Base-by-base conservation (phyloP, 345 rosid species). In the Pistacia atlantica region DNA sequence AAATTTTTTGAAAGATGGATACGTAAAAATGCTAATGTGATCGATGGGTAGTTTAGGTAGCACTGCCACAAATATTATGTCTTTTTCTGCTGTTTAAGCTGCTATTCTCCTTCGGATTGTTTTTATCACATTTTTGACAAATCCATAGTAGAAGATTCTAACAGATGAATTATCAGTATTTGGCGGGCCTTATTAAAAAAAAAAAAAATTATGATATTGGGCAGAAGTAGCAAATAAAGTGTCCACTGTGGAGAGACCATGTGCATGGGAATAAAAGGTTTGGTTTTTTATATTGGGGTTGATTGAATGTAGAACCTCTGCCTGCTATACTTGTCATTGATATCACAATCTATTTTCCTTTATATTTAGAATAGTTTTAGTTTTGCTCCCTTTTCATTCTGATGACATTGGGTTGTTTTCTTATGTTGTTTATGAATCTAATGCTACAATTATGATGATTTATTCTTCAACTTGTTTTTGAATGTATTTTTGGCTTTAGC, bases 401-500 rank as follows among this genome's bases (percentile, higher is more conserved):
- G 52, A 38, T 71, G 69, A 70, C 25, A 11, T 58, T 37, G 6
- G 8, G 14, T 35, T 8, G 13, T 38, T 11, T 54, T 69, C 42
- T 60, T 35, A 65, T 11, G n/a, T 52, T 79, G 11, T 8, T 37
- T 35, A 10, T 55, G 58, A 14, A 58, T 17, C 31, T 67, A 16
- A 74, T 73, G 48, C 10, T 69, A 57, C 11, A 13, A 75, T 51
- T 73, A 55, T 76, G 52, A 83, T 65, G 63, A 45, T 55, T 37
- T 61, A 13, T 69, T 13, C 57, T 79, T 38, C 49, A 35, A 80
- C 72, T 77, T 63, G 8, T 78, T 69, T 69, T 20, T 18, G 20
- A 8, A n/a, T 76, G n/a, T 58, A 1, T 59, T 52, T 69, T 64
- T 79, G 80, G 75, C 72, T 77, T 69, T 78, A 96, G 99, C 75